phyloP scores from a whole-genome alignment of 768 basidiomycete species.

The Suillus decipiens region DNA sequence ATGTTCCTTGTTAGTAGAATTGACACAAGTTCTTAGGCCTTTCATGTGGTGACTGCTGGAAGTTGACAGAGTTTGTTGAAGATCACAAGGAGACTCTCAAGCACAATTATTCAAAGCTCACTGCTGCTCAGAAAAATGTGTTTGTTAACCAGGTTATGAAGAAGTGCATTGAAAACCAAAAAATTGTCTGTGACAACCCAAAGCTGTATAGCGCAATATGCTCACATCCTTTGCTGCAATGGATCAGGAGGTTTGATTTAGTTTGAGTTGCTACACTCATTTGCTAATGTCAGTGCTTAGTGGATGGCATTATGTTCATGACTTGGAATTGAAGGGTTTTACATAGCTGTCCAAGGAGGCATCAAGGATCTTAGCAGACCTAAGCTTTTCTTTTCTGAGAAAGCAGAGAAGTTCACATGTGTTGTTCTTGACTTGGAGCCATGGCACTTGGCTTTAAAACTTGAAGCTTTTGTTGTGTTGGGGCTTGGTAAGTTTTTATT shows the following conservation, averaged over 20 bases:
- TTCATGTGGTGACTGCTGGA: not conserved
- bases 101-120: not conserved
- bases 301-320: not conserved
- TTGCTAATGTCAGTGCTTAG: not conserved
- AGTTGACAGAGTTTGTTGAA: not conserved
- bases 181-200: not conserved
- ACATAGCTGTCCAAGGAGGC: not conserved
- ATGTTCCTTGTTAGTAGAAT: not conserved
- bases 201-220: not conserved
- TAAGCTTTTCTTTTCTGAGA: conserved; percentile 8
- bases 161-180: not conserved
- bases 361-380: not conserved
- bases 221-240: conserved; percentile 1
- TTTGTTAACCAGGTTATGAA: not conserved
- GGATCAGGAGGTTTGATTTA: conserved; percentile 5
- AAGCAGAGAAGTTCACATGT: not conserved
- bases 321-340: conserved; percentile 6
- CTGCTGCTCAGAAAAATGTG: not conserved
- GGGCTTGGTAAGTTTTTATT: conserved; percentile 9
- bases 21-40: not conserved
- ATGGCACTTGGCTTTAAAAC: not conserved
- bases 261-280: not conserved
- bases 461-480: not conserved
- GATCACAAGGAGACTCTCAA: not conserved
- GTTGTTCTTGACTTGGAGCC: conserved; percentile 2